Percentiles rank a stretch among this genome's conserved stretches.
These are phyloP conservation scores for Quercus phellos DNA, from an alignment of 331 rosid genomes.

Conservation along the genomic window DNA sequence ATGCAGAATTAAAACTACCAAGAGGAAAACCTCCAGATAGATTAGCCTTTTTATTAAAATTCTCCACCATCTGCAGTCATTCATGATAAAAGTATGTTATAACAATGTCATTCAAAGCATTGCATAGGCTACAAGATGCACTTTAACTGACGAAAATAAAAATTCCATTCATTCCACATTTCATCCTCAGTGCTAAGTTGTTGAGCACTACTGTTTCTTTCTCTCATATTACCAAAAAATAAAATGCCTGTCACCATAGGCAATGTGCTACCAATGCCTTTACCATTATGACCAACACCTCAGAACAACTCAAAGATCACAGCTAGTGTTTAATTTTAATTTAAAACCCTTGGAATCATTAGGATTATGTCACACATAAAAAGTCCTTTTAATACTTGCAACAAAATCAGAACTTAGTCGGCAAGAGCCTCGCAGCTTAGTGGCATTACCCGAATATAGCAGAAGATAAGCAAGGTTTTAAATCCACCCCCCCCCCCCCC, in stretches of 20 bases:
- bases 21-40: slow-evolving; percentile 59
- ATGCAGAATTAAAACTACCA: slow-evolving; percentile 81
- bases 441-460: too few relatives aligned
- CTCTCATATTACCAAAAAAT: not conserved
- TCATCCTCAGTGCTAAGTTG: not conserved
- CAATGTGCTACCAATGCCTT: not conserved
- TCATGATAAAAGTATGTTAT: slow-evolving; percentile 20
- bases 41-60: slow-evolving; percentile 62
- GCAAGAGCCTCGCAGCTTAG: too few relatives aligned
- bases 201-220: not conserved
- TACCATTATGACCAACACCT: not conserved
- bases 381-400: not conserved
- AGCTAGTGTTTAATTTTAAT: not conserved
- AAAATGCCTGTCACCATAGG: not conserved
- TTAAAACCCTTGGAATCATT: not conserved
- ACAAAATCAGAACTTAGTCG: not conserved
- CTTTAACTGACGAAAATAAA: not conserved
- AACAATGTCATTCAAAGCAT: not conserved
- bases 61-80: slow-evolving; percentile 78
- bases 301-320: not conserved
- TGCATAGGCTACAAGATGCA: not conserved
- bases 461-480: too few relatives aligned
- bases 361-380: not conserved
- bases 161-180: not conserved
- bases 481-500: too few relatives aligned